These are phyloP conservation scores for Fusarium coicis DNA, from an alignment of 2,329 filamentous ascomycete species.

Conservation along the genomic window DNA sequence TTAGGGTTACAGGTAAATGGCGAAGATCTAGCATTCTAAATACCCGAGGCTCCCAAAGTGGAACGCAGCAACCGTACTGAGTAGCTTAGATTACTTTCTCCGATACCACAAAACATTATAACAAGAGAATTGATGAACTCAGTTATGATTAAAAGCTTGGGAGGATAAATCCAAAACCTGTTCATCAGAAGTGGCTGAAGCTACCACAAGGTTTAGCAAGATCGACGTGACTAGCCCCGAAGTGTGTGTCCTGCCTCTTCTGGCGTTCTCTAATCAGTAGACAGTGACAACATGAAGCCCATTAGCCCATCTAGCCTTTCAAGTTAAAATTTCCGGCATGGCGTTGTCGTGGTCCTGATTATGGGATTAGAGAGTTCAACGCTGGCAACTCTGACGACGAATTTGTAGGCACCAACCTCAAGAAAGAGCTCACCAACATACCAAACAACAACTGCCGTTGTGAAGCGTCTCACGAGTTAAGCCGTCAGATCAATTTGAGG, in stretches of 20 bases:
- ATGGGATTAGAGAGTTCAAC: constrained; percentile 11
- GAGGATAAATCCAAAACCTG: constrained; percentile 12
- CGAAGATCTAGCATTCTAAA: constrained; percentile 3
- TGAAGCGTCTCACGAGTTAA: constrained; percentile 12
- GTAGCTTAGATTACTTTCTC: neutral
- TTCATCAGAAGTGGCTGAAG: constrained; percentile 20
- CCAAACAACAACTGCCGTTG: constrained; percentile 8
- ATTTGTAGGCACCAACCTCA: neutral
- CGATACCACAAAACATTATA: neutral
- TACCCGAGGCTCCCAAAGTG: neutral
- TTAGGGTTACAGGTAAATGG: constrained; percentile 7
- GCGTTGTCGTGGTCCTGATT: neutral
- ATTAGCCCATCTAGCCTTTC: neutral
- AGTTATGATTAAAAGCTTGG: constrained; percentile 13
- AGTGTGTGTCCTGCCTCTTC: constrained; percentile 8
- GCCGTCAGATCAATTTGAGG: constrained; percentile 12
- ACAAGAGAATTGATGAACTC: neutral
- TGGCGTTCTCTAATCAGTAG: constrained; percentile 15
- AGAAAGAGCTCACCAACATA: constrained; percentile 24
- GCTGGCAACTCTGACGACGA: constrained; percentile 4
- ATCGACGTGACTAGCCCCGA: constrained; percentile 29
- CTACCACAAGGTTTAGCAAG: constrained; percentile 25
- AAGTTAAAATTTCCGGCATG: constrained; percentile 27
- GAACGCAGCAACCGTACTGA: neutral
- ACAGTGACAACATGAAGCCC: constrained; percentile 25